phyloP scores from a whole-genome alignment of 108 stramenopile species.

The Licmophora abbreviata region DNA sequence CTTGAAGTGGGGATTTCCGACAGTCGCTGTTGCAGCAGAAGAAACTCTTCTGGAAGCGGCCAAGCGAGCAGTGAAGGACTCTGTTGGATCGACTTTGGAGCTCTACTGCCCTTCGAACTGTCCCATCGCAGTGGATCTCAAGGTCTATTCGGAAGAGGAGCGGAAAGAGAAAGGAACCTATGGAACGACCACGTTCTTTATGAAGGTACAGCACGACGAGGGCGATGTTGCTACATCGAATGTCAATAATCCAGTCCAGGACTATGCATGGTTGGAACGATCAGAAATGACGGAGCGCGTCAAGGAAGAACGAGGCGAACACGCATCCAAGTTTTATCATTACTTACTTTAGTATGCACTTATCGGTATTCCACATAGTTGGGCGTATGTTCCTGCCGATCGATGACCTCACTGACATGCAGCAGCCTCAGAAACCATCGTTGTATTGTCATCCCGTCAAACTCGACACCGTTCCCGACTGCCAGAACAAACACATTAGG shows the following conservation, averaged over 20 bases:
- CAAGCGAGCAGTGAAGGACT: constrained; percentile 21
- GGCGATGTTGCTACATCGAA: constrained; percentile 32
- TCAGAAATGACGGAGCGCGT: constrained; percentile 61
- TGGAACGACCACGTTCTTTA: constrained; percentile 77
- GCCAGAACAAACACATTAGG: constrained; percentile 13
- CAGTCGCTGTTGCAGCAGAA: constrained; percentile 29
- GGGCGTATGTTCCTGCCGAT: neutral
- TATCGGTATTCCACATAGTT: neutral
- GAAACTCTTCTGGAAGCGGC: constrained; percentile 59
- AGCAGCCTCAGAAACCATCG: neutral
- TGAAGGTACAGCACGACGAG: constrained; percentile 59
- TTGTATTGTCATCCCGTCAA: neutral
- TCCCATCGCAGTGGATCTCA: constrained; percentile 63
- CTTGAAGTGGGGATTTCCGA: constrained; percentile 57
- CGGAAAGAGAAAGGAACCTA: constrained; percentile 18
- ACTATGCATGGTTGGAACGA: constrained; percentile 72
- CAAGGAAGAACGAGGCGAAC: constrained; percentile 27
- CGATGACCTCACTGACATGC: neutral
- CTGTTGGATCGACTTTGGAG: constrained; percentile 31
- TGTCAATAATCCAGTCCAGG: constrained; percentile 19
- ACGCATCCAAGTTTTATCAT: constrained; percentile 65
- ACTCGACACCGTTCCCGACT: constrained; percentile 11
- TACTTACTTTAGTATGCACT: constrained; percentile 45
- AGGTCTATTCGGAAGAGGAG: constrained; percentile 22
- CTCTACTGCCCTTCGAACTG: constrained; percentile 56